Evolutionary conservation across 2,329 filamentous ascomycete genomes (phyloP).

Genomic region (Zymoseptoria pseudotritici): DNA sequence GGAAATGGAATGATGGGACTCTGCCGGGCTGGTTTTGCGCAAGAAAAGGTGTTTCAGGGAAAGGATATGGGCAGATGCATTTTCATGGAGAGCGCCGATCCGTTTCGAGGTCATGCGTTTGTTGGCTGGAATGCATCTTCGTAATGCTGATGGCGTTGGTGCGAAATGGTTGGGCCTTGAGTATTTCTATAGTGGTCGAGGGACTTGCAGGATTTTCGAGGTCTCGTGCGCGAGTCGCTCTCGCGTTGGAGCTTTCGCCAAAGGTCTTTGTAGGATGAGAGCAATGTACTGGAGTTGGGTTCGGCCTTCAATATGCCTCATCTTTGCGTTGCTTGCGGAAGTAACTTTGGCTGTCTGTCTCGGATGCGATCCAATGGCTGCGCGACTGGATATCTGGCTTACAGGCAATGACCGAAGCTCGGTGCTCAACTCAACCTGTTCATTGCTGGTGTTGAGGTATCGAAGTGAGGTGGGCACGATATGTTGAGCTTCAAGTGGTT

Average conservation of each 20-base stretch:
- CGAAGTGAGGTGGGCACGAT: neutral
- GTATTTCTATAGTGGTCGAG: neutral
- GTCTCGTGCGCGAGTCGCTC: neutral
- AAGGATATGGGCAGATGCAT: neutral
- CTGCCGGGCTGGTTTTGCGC: constrained; percentile 4
- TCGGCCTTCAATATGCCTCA: neutral
- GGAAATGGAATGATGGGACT: constrained; percentile 4
- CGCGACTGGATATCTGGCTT: no score
- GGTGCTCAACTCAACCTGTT: neutral
- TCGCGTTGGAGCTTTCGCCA: neutral
- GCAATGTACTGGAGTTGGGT: neutral
- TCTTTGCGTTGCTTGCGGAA: neutral
- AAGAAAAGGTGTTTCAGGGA: neutral
- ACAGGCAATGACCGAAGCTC: no score
- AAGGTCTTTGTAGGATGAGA: neutral
- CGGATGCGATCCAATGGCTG: no score
- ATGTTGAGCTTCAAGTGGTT: neutral
- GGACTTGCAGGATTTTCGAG: neutral
- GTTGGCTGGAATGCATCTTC: neutral
- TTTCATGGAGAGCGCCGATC: neutral
- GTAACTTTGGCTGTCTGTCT: neutral
- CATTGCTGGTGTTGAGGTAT: neutral
- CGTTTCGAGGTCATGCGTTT: no score
- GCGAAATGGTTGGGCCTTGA: neutral
- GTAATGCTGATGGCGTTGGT: neutral